Base-by-base conservation (phyloP, 192 early-diverging fungal species). In the Piromyces finnis region DNA sequence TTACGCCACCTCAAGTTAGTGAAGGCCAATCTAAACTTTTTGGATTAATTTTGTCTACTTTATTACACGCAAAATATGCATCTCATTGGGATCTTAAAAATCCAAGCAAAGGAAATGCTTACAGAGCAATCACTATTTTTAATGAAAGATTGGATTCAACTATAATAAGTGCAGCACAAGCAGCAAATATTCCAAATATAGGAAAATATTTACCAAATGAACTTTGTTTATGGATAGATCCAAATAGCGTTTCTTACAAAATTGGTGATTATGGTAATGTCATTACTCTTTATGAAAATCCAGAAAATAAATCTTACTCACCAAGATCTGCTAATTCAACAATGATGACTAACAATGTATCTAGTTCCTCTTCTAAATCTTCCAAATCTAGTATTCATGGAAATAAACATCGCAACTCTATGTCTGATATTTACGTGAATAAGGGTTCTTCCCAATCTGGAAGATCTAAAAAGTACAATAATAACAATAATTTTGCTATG, bases 81-180 rank as follows among this genome's bases (percentile, higher is more conserved):
- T 88, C 90, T 41, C 94, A 95, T 80, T 95, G 94, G 94, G 87
- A 95, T 79, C 77, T 88, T 11, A 84, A 89, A 59, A 84, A 86
- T 37, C 92, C 94, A 22, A 84, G 83, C 77, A 83, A 82, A 27
- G 94, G 94, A 79, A 94, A 92, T 83, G 94, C 86, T 29, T 95
- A 92, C 87, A 86, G 94, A 85, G 90, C 93, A 28, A 87, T 95
- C 81, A 89, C 91, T 51, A 91, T 90, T 81, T 93, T 91, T 85
- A 88, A 87, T 79, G 89, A 89, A 30, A 82, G 86, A 37, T 85
- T 93, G 26, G 94, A 95, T 84, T 81, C 87, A 22, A 81, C 88
- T 28, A 80, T 95, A 15, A 82, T 87, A 81, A 83, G 91, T 83
- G 92, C 92, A 29, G 91, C 90, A 28, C 29, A 85, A 51, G 84